phyloP scores from a whole-genome alignment of 495 filamentous ascomycete species.

The Penicillium lividum region DNA sequence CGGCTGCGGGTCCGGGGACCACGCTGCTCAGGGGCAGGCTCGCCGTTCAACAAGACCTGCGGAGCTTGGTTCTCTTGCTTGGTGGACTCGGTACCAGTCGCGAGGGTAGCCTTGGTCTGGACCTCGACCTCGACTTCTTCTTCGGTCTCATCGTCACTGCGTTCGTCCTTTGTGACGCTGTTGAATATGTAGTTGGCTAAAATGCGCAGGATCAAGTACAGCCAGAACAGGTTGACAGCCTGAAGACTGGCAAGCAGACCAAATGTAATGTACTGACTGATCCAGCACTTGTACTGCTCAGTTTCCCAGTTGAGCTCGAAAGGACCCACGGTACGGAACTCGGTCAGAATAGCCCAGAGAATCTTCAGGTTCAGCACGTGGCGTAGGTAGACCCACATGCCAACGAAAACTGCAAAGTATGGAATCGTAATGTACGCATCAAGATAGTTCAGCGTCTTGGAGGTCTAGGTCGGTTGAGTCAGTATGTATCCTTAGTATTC shows the following conservation, averaged over 20 bases:
- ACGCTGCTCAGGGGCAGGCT: conserved; percentile 32
- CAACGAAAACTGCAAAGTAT: conserved; percentile 83
- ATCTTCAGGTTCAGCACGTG: conserved; percentile 91
- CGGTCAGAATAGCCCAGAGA: conserved; percentile 78
- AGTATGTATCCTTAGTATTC: background rate
- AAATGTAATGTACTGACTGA: conserved; percentile 75
- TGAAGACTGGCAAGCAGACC: conserved; percentile 71
- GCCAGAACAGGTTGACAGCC: conserved; percentile 83
- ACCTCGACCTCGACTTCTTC: conserved; percentile 41
- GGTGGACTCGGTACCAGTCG: conserved; percentile 31
- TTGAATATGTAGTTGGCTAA: conserved; percentile 58
- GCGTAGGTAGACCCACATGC: conserved; percentile 87
- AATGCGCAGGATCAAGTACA: conserved; percentile 78
- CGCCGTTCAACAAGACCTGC: conserved; percentile 41
- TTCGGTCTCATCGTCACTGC: conserved; percentile 63
- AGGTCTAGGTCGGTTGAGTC: conserved; percentile 59
- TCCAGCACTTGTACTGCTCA: conserved; percentile 77
- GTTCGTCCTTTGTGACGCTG: conserved; percentile 52
- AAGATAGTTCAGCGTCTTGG: conserved; percentile 92
- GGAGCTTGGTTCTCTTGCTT: conserved; percentile 41
- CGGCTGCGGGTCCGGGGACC: conserved; percentile 29
- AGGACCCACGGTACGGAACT: conserved; percentile 86
- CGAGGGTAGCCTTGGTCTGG: conserved; percentile 29
- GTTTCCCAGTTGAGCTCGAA: conserved; percentile 86
- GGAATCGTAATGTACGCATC: conserved; percentile 73